Base-by-base conservation (phyloP, 73 alveolate genomes). In the Stentor coeruleus region DNA sequence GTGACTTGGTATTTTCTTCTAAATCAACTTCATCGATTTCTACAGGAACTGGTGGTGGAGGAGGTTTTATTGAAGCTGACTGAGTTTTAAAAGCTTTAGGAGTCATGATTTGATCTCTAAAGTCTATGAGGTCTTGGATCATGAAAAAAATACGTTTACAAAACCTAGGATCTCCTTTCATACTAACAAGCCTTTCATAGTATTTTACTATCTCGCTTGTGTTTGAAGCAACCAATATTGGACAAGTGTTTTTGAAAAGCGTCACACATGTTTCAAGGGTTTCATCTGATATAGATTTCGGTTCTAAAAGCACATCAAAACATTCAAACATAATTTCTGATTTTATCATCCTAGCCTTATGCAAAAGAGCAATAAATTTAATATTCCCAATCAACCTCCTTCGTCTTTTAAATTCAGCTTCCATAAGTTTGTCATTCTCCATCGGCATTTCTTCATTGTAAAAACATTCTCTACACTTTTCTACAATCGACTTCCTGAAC, bases 391-490 rank as follows among this genome's bases (percentile, higher is more conserved):
- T 66, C 2, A 66, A 31, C 79, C 39, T 20, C 33, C 79, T 20
- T 0, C 79, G 36, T 31, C 79, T 66, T 66, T 66, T 66, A 31
- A 20, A 66, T 40, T 66, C 79, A 11, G 79, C 79, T 20, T 66
- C 79, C 79, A 66, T 66, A 20, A 66, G 79, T 2, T 20, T 31
- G 39, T 66, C 79, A 20, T 26, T 40, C 33, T 66, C 79, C 1
- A 66, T 11, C n/a, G 79, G 79, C 15, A 20, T 33, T 20, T 66
- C 79, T 66, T 66, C 79, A 66, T 66, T 66, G 33, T 66, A 66
- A 31, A 66, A 66, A 31, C 79, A 66, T 40, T 66, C 79, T 66
- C 79, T 20, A 31, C 79, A 66, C 41, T 66, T 66, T 33, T 66
- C 79, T 20, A 66, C 79, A 31, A 66, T 20, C 37, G n/a, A 20